Base-by-base conservation (phyloP, 2,329 filamentous ascomycete genomes). In the Alternaria conjuncta region DNA sequence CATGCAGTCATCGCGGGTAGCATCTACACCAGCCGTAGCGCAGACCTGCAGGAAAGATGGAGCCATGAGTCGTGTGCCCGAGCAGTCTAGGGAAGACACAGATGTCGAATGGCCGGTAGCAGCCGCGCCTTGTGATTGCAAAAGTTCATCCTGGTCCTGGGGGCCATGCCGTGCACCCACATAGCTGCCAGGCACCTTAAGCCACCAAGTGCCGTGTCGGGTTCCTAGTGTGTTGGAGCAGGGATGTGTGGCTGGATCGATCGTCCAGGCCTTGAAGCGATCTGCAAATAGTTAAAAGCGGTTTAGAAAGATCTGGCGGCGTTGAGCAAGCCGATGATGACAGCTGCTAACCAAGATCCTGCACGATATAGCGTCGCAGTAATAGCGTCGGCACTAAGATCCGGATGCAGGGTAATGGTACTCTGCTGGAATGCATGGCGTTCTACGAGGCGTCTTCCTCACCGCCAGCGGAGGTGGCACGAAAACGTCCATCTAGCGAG, bases 281-380 rank as follows among this genome's bases (percentile, higher is more conserved):
- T 78, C 75, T 74, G 66, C 67, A 62, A 28, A 66, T 64, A 57
- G 61, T 61, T 55, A 54, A 49, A 67, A 68, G 64, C 64, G 67
- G 67, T 51, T 69, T 69, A 67, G 65, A 67, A 61, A 73, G 75
- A 76, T 78, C 74, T 77, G 65, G 69, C 68, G 68, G 67, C 64
- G 65, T 63, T 63, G 54, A 67, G 56, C 62, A 64, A 54, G 56
- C 61, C 66, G 72, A 72, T 71, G 68, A 67, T 75, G 72, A 71
- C 72, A 71, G 66, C 65, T 69, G 61, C 70, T 61, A 69, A 65
- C 54, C 66, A 67, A 78, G 70, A 76, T 75, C 71, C 71, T 76
- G 72, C 71, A 73, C 61, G 60, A 69, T 67, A 68, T 71, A 67
- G 71, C 68, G 71, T 57, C 65, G 69, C 70, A 71, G 68, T 62